These are phyloP conservation scores for Senecio squalidus DNA, from an alignment of 140 eudicot species.

Conservation along the genomic window DNA sequence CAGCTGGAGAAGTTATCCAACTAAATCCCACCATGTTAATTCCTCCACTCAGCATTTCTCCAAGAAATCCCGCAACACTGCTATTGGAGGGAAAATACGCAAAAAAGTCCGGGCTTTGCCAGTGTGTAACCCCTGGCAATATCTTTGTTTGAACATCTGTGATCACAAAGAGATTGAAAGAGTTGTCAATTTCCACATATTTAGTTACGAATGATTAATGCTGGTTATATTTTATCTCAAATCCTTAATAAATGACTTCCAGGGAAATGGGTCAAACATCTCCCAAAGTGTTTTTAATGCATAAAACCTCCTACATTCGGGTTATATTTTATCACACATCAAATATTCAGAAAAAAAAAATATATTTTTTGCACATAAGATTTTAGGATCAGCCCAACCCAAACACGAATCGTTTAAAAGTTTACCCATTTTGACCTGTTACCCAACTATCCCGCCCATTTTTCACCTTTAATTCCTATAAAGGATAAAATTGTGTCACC, in stretches of 20 bases:
- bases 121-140: conserved; percentile 94
- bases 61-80: conserved; percentile 90
- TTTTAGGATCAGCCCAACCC: background rate
- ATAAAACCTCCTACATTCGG: background rate
- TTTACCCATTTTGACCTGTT: background rate
- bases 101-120: conserved; percentile 94
- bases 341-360: background rate
- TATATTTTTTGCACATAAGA: background rate
- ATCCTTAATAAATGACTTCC: background rate
- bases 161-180: conserved; percentile 7
- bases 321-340: background rate
- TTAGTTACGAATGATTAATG: background rate
- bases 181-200: background rate
- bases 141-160: conserved; percentile 78
- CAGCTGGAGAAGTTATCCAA: conserved; percentile 99
- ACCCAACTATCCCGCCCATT: background rate
- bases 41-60: conserved; percentile 99
- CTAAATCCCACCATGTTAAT: conserved; percentile 97
- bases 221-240: background rate
- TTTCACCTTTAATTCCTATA: background rate
- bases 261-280: background rate
- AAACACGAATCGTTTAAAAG: too few species aligned
- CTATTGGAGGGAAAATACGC: conserved; percentile 87
- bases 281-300: background rate
- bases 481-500: conserved; percentile 37